Base-by-base conservation (phyloP, 2,329 filamentous ascomycete species). In the Cercospora sojina region DNA sequence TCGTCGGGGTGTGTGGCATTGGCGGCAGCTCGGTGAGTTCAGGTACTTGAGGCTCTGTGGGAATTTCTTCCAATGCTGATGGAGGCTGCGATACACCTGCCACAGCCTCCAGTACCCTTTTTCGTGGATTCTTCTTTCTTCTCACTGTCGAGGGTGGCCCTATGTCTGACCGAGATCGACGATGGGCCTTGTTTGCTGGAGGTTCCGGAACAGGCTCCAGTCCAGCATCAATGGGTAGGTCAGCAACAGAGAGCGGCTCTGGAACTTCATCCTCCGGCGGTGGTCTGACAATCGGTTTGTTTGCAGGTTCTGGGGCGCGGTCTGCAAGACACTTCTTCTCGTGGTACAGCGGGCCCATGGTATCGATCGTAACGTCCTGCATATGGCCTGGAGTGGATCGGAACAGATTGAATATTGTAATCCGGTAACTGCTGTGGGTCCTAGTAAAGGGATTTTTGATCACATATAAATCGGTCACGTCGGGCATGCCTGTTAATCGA, bases 371-470 rank as follows among this genome's bases (percentile, higher is more conserved):
- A 67, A 98, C 88, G 75, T 99, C 95, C 71, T 97, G 91, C 0
- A 89, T 90, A 75, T 95, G 96, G 5, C 95, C 95, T 10, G 94
- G 92, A 0, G 92, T 93, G 66, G 88, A 89, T 69, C 95, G 88
- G 83, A 99, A 99, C 2, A 98, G 84, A 74, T 98, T 99, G 87
- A 99, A 97, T 69, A 98, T 96, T 20, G 89, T 91, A 70, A 96
- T 85, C 58, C 95, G 88, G 77, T 97, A 96, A 72, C 90, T 88
- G 66, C 89, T 85, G 76, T 97, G 92, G 0, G 92, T 93, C 72
- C 91, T 92, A 51, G 90, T 91, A 74, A 98, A 97, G 0, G 93
- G 92, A 74, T 99, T 99, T 23, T 92, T 92, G 68, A 91, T 87
- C 16, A 99, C 90, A 85, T 93, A 99, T 32, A 99, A 89, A 77